phyloP scores from a whole-genome alignment of 1,139 yeast species.

The Meyerozyma smithsonii region DNA sequence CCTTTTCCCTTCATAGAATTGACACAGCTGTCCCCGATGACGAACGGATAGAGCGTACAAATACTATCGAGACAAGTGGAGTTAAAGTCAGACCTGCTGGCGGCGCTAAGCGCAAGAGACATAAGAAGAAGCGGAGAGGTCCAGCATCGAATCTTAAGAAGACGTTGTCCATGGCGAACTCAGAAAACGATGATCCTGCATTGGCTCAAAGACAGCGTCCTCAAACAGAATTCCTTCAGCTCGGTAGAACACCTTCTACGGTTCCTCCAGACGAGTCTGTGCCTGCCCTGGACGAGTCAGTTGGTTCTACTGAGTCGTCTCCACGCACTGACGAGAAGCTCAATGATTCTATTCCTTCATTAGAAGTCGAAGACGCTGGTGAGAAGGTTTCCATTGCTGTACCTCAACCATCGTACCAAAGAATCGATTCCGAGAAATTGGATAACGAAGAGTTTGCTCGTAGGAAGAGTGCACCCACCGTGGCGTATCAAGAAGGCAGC shows the following conservation, averaged over 20 bases:
- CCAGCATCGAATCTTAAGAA: conserved; percentile 24
- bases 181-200: conserved; percentile 18
- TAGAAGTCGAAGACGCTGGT: neutral
- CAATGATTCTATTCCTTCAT: neutral
- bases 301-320: neutral
- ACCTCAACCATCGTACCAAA: neutral
- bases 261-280: conserved; percentile 10
- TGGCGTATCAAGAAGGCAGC: conserved; percentile 70
- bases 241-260: conserved; percentile 28
- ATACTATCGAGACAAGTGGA: conserved; percentile 60
- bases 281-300: conserved; percentile 3
- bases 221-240: conserved; percentile 37
- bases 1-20: conserved; percentile 75
- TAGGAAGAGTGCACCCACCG: conserved; percentile 11
- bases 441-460: conserved; percentile 4
- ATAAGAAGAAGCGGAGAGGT: conserved; percentile 31
- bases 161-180: conserved; percentile 24
- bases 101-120: conserved; percentile 54
- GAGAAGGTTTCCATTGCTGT: conserved; percentile 1
- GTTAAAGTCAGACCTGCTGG: conserved; percentile 75
- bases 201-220: conserved; percentile 33
- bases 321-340: conserved; percentile 11
- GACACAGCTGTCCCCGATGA: conserved; percentile 44
- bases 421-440: neutral
- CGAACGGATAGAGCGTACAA: conserved; percentile 17